Conservation (phyloP, 306 rosid species). For the Vigna mungo region DNA sequence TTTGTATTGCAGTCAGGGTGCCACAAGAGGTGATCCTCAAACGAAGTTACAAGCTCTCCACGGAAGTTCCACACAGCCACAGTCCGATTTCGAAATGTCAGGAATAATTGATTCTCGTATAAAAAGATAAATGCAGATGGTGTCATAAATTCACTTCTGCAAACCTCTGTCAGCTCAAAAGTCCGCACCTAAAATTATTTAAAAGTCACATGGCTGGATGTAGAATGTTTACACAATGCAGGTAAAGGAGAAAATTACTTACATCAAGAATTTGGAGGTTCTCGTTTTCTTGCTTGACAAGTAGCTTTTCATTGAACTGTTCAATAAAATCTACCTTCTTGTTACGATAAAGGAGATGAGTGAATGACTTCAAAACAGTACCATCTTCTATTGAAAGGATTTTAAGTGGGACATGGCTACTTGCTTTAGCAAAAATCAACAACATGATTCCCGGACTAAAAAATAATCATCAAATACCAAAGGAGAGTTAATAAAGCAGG, state of each 20-base stretch:
- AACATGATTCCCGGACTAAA: slow-evolving; percentile 97
- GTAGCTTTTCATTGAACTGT: slow-evolving; percentile 98
- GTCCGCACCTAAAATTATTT: slow-evolving; percentile 75
- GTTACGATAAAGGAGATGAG: slow-evolving; percentile 93
- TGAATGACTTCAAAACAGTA: slow-evolving; percentile 97
- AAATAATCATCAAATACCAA: slow-evolving; percentile 42
- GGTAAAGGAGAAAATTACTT: slow-evolving; percentile 47
- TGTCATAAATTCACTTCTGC: slow-evolving; percentile 93
- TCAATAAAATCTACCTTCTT: slow-evolving; percentile 99
- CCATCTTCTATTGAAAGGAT: slow-evolving; percentile 99
- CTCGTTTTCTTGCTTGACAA: slow-evolving; percentile 98
- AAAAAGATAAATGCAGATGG: slow-evolving; percentile 98
- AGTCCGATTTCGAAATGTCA: slow-evolving; percentile 91
- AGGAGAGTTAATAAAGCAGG: slow-evolving; percentile 32
- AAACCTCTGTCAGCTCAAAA: slow-evolving; percentile 89
- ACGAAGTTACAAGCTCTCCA: slow-evolving; percentile 98
- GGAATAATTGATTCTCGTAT: slow-evolving; percentile 92
- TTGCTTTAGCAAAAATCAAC: slow-evolving; percentile 82
- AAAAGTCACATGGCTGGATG: slow-evolving; percentile 43
- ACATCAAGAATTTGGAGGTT: slow-evolving; percentile 98
- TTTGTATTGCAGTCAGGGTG: slow-evolving; percentile 99
- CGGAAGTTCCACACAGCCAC: slow-evolving; percentile 99
- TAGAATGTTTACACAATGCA: slow-evolving; percentile 32
- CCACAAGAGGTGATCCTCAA: slow-evolving; percentile 99
- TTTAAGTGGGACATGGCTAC: slow-evolving; percentile 93